Conservation (phyloP, 805 yeast genomes). For the Priceomyces melissophilus region DNA sequence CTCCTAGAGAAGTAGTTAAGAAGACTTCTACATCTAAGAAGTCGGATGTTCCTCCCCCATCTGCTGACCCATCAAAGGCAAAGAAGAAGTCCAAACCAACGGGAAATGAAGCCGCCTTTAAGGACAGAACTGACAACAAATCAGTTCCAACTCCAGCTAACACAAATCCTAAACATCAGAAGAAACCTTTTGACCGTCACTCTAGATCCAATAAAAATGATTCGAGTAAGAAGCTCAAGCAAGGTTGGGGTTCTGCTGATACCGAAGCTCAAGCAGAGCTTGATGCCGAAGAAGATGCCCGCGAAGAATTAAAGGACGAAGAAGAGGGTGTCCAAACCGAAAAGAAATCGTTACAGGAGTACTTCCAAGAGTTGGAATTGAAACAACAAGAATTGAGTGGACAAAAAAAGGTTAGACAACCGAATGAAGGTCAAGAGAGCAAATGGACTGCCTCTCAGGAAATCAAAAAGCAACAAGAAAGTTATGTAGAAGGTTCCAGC, state of each 20-base stretch:
- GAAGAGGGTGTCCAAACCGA: constrained; percentile 46
- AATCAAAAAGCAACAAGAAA: constrained; percentile 63
- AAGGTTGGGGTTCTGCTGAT: constrained; percentile 85
- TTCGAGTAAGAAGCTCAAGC: constrained; percentile 76
- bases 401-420: constrained; percentile 39
- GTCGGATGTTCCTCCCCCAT: constrained; percentile 75
- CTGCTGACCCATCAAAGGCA: constrained; percentile 78
- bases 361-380: constrained; percentile 65
- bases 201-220: constrained; percentile 81
- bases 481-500: constrained; percentile 55
- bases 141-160: constrained; percentile 55
- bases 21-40: constrained; percentile 82
- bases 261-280: constrained; percentile 66
- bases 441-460: constrained; percentile 51
- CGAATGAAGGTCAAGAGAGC: constrained; percentile 59
- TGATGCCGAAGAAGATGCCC: constrained; percentile 45
- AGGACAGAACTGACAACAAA: constrained; percentile 70
- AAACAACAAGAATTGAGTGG: constrained; percentile 40
- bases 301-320: constrained; percentile 36
- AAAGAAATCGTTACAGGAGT: constrained; percentile 77
- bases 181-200: constrained; percentile 76
- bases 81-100: constrained; percentile 67
- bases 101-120: constrained; percentile 88
- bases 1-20: constrained; percentile 77
- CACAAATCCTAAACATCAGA: constrained; percentile 53